These are phyloP conservation scores for Globisporangium ultimum DNA, from an alignment of 352 stramenopile species.

Conservation along the genomic window DNA sequence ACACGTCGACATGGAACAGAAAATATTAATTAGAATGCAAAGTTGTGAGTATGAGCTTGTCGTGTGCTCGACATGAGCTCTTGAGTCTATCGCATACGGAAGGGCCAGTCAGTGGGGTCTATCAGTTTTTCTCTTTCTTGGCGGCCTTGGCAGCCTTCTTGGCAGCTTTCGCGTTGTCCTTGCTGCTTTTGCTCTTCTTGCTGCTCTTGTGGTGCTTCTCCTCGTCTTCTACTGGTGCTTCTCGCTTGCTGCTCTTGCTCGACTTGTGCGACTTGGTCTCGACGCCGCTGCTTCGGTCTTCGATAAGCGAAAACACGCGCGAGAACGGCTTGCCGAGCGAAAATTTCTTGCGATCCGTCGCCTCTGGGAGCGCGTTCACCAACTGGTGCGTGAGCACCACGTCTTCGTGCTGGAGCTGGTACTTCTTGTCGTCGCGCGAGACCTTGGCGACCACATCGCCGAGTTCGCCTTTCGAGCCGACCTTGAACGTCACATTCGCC, in stretches of 20 bases:
- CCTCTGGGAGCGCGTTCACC: conserved; percentile 67
- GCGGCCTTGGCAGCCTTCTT: conserved; percentile 20
- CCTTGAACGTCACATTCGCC: conserved; percentile 66
- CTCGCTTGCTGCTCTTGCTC: conserved; percentile 15
- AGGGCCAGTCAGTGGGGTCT: not conserved
- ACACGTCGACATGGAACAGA: too few relatives aligned
- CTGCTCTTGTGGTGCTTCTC: conserved; percentile 33
- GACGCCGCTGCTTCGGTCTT: conserved; percentile 26
- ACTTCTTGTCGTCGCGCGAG: conserved; percentile 43
- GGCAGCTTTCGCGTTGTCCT: conserved; percentile 19
- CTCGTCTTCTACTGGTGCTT: conserved; percentile 16
- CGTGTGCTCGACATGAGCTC: not conserved
- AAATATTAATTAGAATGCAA: conserved; percentile 11
- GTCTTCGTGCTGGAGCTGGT: conserved; percentile 57
- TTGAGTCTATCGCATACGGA: not conserved
- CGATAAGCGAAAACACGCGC: conserved; percentile 68
- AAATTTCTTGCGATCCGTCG: conserved; percentile 54
- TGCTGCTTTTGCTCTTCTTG: conserved; percentile 60
- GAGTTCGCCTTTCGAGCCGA: conserved; percentile 25
- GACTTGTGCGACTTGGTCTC: not conserved
- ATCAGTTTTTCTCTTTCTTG: conserved; percentile 13
- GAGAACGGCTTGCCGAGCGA: conserved; percentile 72
- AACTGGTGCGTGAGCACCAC: conserved; percentile 65
- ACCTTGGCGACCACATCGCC: conserved; percentile 46
- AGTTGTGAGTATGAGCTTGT: not conserved